Evolutionary conservation across 768 basidiomycete species (phyloP), one percentile per base, ranked within the genome.

Genomic region (Suillus subaureus): DNA sequence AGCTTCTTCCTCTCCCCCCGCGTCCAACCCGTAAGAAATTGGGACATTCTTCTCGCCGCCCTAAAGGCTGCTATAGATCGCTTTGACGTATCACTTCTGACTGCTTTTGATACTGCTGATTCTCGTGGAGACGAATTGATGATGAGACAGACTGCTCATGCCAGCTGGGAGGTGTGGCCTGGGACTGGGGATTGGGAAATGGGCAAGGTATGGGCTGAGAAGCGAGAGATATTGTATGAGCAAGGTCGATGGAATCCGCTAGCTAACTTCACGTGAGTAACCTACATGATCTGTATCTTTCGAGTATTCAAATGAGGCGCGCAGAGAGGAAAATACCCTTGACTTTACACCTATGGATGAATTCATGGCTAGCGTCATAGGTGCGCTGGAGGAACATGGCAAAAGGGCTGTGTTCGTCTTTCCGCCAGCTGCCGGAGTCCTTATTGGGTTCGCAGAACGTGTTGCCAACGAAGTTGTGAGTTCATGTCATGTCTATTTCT

Each of bases 141-240:
- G 15, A 98, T 99, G 96, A 82, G 83, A 61, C 88, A 92, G 62
- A 91, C 89, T 0, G 93, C 96, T 6, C 87, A 87, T 63, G 86
- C 92, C 0, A 90, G 92, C 71, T 98, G 95, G 95, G 87, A 91
- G 67, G 87, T 97, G 0, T 92, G 90, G 85, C 64, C 60, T 1
- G 7, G 61, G 1, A 56, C 43, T 28, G 66, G 60, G 13, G 91
- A 94, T 64, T 96, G 93, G 93, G 96, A 97, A 77, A 88, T 97
- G 82, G 93, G 93, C 1, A 90, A 94, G 69, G 90, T 96, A 21
- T 99, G 97, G 94, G 89, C 93, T 1, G 96, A 99, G 78, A 96
- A 97, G 80, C 81, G 92, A 54, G 96, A 97, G 75, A 89, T 98
- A 26, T 95, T 99, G 70, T 98, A 97, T 76, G 91, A 95, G 68